phyloP scores from a whole-genome alignment of 225 moss, liverwort and hornwort genomes.

The Antitrichia curtipendula region DNA sequence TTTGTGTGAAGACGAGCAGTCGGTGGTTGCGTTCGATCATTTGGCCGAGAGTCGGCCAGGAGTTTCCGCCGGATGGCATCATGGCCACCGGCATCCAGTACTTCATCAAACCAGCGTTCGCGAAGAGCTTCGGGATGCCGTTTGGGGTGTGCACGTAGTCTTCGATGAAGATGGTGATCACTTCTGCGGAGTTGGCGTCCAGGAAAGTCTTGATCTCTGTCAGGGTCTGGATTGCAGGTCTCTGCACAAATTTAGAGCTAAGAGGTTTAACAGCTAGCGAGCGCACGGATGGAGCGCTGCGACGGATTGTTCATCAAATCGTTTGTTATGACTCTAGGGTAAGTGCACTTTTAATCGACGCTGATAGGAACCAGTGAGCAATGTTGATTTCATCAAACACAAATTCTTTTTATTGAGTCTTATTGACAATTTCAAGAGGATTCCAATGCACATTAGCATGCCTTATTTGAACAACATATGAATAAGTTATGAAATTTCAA shows the following conservation, averaged over 20 bases:
- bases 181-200: slow-evolving; percentile 50
- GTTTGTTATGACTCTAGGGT: not conserved
- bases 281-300: no score
- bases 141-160: slow-evolving; percentile 54
- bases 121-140: slow-evolving; percentile 50
- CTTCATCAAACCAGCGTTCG: slow-evolving; percentile 33
- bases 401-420: not conserved
- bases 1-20: slow-evolving; percentile 30
- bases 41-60: slow-evolving; percentile 65
- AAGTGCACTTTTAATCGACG: no score
- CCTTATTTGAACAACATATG: not conserved
- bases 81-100: slow-evolving; percentile 55
- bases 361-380: not conserved
- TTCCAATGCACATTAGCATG: not conserved
- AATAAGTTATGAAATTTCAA: not conserved
- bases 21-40: slow-evolving; percentile 49
- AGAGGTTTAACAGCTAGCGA: not conserved
- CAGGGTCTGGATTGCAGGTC: slow-evolving; percentile 50
- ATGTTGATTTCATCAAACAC: not conserved
- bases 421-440: not conserved
- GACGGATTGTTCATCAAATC: not conserved
- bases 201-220: slow-evolving; percentile 53
- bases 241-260: slow-evolving; percentile 7
- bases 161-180: slow-evolving; percentile 79
- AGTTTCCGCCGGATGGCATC: slow-evolving; percentile 41